These are phyloP conservation scores for Trifolium subterraneum DNA, from an alignment of 306 rosid genomes.

Conservation along the genomic window DNA sequence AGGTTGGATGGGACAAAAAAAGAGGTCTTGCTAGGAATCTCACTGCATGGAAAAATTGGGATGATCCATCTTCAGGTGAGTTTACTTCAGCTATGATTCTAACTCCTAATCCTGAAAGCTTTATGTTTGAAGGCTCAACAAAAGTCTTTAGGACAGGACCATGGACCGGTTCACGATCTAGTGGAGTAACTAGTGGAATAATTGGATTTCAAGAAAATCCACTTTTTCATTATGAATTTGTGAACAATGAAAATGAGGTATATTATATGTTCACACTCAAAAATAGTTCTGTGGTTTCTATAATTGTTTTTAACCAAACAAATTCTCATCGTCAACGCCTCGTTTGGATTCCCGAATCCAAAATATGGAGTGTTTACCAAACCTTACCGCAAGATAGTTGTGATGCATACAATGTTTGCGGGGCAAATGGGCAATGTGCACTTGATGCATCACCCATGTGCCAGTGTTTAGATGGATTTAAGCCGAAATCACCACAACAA, in stretches of 20 bases:
- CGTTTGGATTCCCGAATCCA: background rate
- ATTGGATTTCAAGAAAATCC: background rate
- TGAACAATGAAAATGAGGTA: slow-evolving; percentile 14
- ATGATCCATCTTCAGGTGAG: slow-evolving; percentile 53
- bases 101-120: background rate
- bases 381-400: slow-evolving; percentile 34
- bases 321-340: background rate
- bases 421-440: slow-evolving; percentile 34
- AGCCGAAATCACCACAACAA: background rate
- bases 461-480: slow-evolving; percentile 43
- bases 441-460: background rate
- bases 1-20: slow-evolving; percentile 47
- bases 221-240: background rate
- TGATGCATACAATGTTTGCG: slow-evolving; percentile 37
- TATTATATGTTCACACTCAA: background rate
- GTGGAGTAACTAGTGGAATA: background rate
- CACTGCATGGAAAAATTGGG: slow-evolving; percentile 48
- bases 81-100: background rate
- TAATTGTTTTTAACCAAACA: slow-evolving; percentile 36
- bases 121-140: background rate
- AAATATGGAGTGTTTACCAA: slow-evolving; percentile 27
- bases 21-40: slow-evolving; percentile 34
- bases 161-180: slow-evolving; percentile 1
- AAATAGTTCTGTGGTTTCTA: slow-evolving; percentile 28
- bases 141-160: slow-evolving; percentile 28